Base-by-base conservation (phyloP, 176 grass and related monocot species). In the Oryza meyeriana region DNA sequence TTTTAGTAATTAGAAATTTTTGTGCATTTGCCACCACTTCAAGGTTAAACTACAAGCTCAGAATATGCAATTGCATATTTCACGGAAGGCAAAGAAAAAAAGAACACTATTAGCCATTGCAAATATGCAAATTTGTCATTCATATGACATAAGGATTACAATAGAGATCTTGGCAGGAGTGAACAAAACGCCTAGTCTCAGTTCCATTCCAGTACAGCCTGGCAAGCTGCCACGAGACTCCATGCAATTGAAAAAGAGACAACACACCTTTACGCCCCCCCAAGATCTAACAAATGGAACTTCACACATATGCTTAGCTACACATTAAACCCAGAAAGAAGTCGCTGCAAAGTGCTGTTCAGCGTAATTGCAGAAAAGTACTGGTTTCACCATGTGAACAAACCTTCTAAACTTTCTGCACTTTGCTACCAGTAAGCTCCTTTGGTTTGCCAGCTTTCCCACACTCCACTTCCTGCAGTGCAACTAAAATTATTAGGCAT, bases 331-430 rank as follows among this genome's bases (percentile, higher is more conserved):
- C 12, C 47, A 42, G 63, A 68, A 69, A 38, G 35, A 75, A 81
- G 62, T 24, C 38, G 10, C 77, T 87, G 85, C 62, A 0, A 80
- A 81, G 26, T 25, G 40, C 12, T 55, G 18, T 66, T 18, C 26
- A 26, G 12, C 25, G 44, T 26, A 64, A 44, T 20, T 30, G 24
- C 4, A 36, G 47, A 80, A 57, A 35, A 66, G 22, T 10, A 5
- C 10, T 24, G 13, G 11, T 66, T 72, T 42, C 40, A 65, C 12
- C 61, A 25, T 68, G 12, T 29, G 47, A 64, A 79, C 65, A 78
- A 79, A 86, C 90, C 66, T 39, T 89, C 55, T 61, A 93, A 58
- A 93, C 81, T 80, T 82, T 88, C 44, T 90, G 91, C 77, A 74
- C 87, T 85, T 90, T 90, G 66, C 30, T 79, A 52, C 63, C 68